Conservation (phyloP, 1,284 basidiomycete genomes). For the Afroboletus lepidellus region DNA sequence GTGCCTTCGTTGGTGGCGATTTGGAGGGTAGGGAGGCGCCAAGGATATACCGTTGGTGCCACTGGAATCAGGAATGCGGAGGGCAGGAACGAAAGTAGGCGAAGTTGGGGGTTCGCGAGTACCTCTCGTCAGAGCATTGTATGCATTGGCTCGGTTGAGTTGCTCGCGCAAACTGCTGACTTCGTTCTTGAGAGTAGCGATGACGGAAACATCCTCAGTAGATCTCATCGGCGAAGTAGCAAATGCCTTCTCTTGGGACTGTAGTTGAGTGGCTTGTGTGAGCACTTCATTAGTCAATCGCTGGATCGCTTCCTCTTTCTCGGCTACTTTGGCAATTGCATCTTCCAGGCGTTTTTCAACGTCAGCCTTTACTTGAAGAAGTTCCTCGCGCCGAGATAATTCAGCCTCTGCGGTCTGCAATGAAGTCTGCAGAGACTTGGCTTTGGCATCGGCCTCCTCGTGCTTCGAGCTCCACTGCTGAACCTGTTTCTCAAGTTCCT, state of each 20-base stretch:
- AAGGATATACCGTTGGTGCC: slow-evolving; percentile 40
- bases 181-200: slow-evolving; percentile 88
- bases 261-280: slow-evolving; percentile 74
- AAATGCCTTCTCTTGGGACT: slow-evolving; percentile 73
- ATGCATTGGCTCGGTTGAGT: slow-evolving; percentile 89
- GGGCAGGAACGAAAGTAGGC: slow-evolving; percentile 75
- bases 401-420: slow-evolving; percentile 76
- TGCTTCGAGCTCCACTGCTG: slow-evolving; percentile 83
- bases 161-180: slow-evolving; percentile 91
- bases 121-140: slow-evolving; percentile 78
- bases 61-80: slow-evolving; percentile 57
- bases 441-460: slow-evolving; percentile 82
- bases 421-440: slow-evolving; percentile 74
- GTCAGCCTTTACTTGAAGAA: slow-evolving; percentile 75
- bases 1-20: slow-evolving; percentile 76
- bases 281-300: slow-evolving; percentile 79
- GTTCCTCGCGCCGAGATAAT: slow-evolving; percentile 71
- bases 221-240: slow-evolving; percentile 61
- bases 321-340: slow-evolving; percentile 68
- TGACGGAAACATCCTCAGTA: slow-evolving; percentile 81
- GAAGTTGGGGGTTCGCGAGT: slow-evolving; percentile 74
- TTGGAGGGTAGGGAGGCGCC: slow-evolving; percentile 31
- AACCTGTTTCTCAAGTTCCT: slow-evolving; percentile 82
- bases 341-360: slow-evolving; percentile 84
- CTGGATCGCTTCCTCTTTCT: slow-evolving; percentile 84